phyloP scores from a whole-genome alignment of 495 filamentous ascomycete genomes.

The Xylaria cubensis region DNA sequence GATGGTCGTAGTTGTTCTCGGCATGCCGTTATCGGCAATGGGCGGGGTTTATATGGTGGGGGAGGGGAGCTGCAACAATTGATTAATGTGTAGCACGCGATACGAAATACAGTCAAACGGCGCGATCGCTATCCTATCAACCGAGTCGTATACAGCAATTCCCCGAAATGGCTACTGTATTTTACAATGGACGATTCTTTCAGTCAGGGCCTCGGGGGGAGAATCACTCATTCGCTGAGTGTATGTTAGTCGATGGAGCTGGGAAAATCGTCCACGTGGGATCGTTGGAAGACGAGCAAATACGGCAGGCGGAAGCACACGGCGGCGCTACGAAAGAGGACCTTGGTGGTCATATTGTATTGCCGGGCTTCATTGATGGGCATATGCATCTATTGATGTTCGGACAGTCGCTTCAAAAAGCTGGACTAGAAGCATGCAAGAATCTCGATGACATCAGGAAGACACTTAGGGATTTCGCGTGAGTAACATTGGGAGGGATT shows the following conservation, averaged over 20 bases:
- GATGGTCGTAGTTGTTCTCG: neutral
- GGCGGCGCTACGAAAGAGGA: slow-evolving; percentile 49
- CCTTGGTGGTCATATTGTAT: slow-evolving; percentile 55
- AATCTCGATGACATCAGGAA: slow-evolving; percentile 60
- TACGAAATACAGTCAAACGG: neutral
- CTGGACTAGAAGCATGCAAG: slow-evolving; percentile 60
- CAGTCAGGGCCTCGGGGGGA: slow-evolving; percentile 33
- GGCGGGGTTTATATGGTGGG: slow-evolving; percentile 4
- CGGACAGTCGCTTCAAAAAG: slow-evolving; percentile 64
- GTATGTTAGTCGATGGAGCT: slow-evolving; percentile 42
- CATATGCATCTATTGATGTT: slow-evolving; percentile 69
- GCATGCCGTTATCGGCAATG: slow-evolving; percentile 28
- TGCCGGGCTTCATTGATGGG: slow-evolving; percentile 70
- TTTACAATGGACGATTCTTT: slow-evolving; percentile 56
- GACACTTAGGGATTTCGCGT: slow-evolving; percentile 58
- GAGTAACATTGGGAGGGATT: slow-evolving; percentile 7
- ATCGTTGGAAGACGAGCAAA: slow-evolving; percentile 39
- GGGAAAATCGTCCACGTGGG: slow-evolving; percentile 54
- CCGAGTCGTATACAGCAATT: neutral
- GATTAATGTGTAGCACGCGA: neutral
- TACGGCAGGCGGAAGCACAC: slow-evolving; percentile 39
- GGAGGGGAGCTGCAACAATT: neutral
- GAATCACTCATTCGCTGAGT: slow-evolving; percentile 34
- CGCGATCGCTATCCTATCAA: neutral
- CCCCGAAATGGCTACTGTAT: slow-evolving; percentile 47